Evolutionary conservation across 192 early-diverging fungal species (phyloP).

Genomic region (Rhizoclosmatium globosum): DNA sequence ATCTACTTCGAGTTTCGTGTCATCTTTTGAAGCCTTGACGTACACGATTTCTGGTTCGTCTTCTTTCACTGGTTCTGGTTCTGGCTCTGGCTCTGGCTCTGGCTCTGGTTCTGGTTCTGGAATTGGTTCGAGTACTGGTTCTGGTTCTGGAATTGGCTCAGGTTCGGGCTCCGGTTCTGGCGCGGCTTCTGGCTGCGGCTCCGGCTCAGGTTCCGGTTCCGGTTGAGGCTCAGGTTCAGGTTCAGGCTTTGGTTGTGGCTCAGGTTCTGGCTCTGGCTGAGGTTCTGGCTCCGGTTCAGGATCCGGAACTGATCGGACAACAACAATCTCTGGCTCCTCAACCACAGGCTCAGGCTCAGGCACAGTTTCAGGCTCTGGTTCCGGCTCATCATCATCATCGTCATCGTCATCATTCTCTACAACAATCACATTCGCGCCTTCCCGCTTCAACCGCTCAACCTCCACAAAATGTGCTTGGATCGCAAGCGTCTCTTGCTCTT

Average conservation of each 20-base stretch:
- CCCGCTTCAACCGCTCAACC: neutral
- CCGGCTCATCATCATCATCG: neutral
- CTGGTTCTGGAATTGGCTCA: neutral
- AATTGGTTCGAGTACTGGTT: no score
- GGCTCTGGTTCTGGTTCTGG: no score
- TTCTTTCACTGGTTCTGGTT: no score
- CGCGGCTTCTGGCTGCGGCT: neutral
- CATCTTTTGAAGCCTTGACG: neutral
- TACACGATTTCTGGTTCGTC: neutral
- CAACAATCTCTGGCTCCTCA: neutral
- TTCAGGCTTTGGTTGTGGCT: neutral
- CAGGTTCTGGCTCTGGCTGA: neutral
- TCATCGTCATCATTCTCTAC: neutral
- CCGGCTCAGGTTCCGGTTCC: neutral
- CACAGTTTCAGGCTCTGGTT: neutral
- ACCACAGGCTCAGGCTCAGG: neutral
- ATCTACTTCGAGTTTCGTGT: slow-evolving; percentile 15
- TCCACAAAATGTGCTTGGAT: neutral
- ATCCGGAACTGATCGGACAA: neutral
- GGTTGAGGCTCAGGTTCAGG: neutral
- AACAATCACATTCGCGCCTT: neutral
- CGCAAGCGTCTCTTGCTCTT: neutral
- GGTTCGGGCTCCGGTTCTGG: neutral
- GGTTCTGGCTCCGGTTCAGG: neutral
- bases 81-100: no score